phyloP scores from a whole-genome alignment of 1,284 basidiomycete species.

The Clitocybe nebularis region DNA sequence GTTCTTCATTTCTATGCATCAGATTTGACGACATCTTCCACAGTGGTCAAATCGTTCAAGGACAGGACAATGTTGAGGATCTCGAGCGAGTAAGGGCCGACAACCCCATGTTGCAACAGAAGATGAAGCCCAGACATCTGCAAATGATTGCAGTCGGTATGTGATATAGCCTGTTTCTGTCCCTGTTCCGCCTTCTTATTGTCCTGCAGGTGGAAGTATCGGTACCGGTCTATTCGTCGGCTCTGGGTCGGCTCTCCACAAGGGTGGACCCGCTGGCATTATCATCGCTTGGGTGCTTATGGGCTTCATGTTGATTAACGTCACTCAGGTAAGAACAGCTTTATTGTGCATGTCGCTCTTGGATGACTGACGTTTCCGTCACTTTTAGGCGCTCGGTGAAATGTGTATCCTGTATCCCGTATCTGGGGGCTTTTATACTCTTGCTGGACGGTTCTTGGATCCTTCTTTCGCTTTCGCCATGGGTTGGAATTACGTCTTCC shows the following conservation, averaged over 20 bases:
- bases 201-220: conserved; percentile 40
- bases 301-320: conserved; percentile 42
- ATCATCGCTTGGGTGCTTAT: conserved; percentile 41
- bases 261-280: conserved; percentile 39
- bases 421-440: conserved; percentile 48
- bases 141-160: conserved; percentile 43
- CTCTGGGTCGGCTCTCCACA: conserved; percentile 37
- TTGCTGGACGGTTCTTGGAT: conserved; percentile 43
- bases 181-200: background rate
- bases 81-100: conserved; percentile 33
- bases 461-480: conserved; percentile 52
- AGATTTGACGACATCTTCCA: background rate
- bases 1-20: background rate
- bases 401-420: conserved; percentile 53
- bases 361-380: background rate
- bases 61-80: conserved; percentile 30
- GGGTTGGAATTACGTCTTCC: conserved; percentile 48
- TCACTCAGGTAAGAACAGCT: conserved; percentile 33
- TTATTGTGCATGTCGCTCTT: background rate
- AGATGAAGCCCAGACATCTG: conserved; percentile 43
- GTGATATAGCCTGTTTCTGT: conserved; percentile 10
- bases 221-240: conserved; percentile 54
- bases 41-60: conserved; percentile 33
- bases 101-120: conserved; percentile 42
- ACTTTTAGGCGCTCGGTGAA: conserved; percentile 39